phyloP scores from a whole-genome alignment of 2,329 filamentous ascomycete genomes.

The Claviceps pusilla region DNA sequence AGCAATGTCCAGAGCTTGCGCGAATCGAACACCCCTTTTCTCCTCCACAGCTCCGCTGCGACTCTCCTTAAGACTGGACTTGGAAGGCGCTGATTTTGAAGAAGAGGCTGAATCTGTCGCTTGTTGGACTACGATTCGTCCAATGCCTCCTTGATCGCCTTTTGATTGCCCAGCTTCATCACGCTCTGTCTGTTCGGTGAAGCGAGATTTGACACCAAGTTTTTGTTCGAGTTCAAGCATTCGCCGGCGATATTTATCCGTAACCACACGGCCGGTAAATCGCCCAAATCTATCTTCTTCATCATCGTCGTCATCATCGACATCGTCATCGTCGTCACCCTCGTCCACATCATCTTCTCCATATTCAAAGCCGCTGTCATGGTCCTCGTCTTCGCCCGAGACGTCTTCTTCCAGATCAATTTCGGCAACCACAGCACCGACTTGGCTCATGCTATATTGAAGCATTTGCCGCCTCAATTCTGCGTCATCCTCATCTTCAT shows the following conservation, averaged over 20 bases:
- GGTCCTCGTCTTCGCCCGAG: constrained; percentile 35
- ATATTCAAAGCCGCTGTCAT: constrained; percentile 39
- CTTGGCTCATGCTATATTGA: constrained; percentile 72
- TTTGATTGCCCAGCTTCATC: constrained; percentile 18
- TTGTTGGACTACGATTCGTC: constrained; percentile 36
- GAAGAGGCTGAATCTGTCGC: constrained; percentile 9
- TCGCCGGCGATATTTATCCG: constrained; percentile 58
- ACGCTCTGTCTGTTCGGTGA: constrained; percentile 37
- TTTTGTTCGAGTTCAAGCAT: constrained; percentile 79
- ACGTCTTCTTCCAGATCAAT: constrained; percentile 63
- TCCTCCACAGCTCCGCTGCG: constrained; percentile 9
- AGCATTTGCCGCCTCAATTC: constrained; percentile 76
- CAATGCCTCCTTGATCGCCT: constrained; percentile 37
- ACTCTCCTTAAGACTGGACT: constrained; percentile 20
- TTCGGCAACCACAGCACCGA: constrained; percentile 84
- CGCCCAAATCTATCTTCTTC: constrained; percentile 66
- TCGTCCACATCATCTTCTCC: constrained; percentile 37
- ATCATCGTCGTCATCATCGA: constrained; percentile 40
- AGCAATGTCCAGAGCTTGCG: constrained; percentile 57
- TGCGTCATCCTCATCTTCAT: constrained; percentile 70
- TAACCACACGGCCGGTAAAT: constrained; percentile 50
- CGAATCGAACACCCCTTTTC: constrained; percentile 71
- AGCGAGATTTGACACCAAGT: constrained; percentile 43
- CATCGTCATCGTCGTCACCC: constrained; percentile 28
- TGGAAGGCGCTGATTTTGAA: constrained; percentile 11